Conservation (phyloP, 345 rosid genomes). For the Brassica carinata region DNA sequence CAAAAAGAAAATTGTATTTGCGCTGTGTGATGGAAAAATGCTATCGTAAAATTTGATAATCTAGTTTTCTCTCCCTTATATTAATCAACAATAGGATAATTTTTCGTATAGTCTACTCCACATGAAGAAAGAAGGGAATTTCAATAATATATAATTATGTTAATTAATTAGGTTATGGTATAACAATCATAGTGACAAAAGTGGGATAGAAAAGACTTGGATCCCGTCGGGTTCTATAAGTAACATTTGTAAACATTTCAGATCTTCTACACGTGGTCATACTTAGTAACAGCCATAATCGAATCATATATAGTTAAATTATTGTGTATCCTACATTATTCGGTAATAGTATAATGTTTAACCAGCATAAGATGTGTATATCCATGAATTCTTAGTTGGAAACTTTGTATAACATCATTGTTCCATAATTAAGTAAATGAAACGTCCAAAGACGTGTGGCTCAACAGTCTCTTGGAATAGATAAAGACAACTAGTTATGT, state of each 20-base stretch:
- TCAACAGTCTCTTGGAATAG: not conserved
- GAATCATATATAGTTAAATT: conserved; percentile 4
- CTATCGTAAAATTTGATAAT: not conserved
- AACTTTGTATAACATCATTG: conserved; percentile 6
- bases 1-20: not conserved
- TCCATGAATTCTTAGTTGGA: not conserved
- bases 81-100: not conserved
- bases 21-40: not conserved
- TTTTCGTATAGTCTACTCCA: not conserved
- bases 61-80: not conserved
- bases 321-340: not conserved
- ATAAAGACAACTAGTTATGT: not conserved
- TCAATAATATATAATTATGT: not conserved
- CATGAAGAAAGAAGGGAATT: not conserved
- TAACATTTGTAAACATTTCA: conserved; percentile 19
- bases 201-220: conserved; percentile 4
- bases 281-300: conserved; percentile 27
- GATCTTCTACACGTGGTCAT: conserved; percentile 41
- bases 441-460: not conserved
- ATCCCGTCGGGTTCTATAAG: conserved; percentile 25
- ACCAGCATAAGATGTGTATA: conserved; percentile 6
- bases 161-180: not conserved
- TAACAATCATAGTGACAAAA: conserved; percentile 20
- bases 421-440: conserved; percentile 6
- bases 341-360: conserved; percentile 7